phyloP scores from a whole-genome alignment of 202 grass and related monocot genomes.

The Digitaria exilis region DNA sequence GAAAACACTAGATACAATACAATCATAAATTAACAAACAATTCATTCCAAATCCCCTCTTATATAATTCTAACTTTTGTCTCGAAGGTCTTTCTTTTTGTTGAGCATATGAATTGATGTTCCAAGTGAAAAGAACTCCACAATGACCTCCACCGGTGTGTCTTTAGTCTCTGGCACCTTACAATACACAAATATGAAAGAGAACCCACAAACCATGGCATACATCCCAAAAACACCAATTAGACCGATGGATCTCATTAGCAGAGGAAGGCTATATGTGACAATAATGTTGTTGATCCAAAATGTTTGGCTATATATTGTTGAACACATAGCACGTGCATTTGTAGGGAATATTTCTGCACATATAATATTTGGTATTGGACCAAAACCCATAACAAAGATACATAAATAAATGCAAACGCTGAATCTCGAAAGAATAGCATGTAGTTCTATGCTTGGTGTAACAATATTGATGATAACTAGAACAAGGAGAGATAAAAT shows the following conservation, averaged over 20 bases:
- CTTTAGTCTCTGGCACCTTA: constrained; percentile 65
- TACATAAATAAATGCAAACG: constrained; percentile 60
- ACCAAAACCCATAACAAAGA: constrained; percentile 72
- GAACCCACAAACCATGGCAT: constrained; percentile 49
- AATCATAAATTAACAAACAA: too few species aligned
- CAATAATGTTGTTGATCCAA: constrained; percentile 69
- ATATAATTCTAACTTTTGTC: background rate
- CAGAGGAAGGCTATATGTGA: constrained; percentile 66
- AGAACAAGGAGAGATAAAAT: constrained; percentile 56
- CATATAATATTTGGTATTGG: constrained; percentile 39
- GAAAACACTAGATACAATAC: too few species aligned
- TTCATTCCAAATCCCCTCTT: too few species aligned
- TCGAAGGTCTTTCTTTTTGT: background rate
- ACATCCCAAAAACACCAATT: constrained; percentile 59
- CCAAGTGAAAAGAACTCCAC: background rate
- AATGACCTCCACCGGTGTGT: constrained; percentile 63
- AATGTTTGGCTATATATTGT: constrained; percentile 59
- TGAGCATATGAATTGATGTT: background rate
- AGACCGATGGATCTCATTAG: constrained; percentile 58
- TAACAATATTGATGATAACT: constrained; percentile 52
- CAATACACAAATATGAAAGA: constrained; percentile 56
- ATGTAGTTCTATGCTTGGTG: constrained; percentile 35
- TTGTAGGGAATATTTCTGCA: constrained; percentile 69
- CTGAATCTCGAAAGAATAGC: constrained; percentile 53
- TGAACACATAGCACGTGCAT: constrained; percentile 54